phyloP scores from a whole-genome alignment of 805 yeast genomes.

The Candida caryicola region DNA sequence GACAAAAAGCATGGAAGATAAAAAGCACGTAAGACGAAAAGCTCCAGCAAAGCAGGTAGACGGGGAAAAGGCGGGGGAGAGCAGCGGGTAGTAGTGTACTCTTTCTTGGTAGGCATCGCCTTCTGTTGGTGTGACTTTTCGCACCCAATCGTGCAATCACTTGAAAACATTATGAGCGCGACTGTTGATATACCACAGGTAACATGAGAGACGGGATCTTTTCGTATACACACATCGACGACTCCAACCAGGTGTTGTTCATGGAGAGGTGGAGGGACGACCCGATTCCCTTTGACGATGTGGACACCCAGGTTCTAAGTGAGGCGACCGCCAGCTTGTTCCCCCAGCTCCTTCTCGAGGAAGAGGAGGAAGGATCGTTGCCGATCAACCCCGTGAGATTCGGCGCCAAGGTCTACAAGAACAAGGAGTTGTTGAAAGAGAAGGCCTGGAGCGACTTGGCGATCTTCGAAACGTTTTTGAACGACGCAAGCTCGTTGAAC shows the following conservation, averaged over 20 bases:
- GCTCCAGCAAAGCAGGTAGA: too few species aligned
- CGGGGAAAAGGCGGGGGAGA: too few species aligned
- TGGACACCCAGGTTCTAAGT: constrained; percentile 36
- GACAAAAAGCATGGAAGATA: too few species aligned
- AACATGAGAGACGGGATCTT: constrained; percentile 10
- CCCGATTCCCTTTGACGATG: constrained; percentile 39
- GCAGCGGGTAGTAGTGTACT: too few species aligned
- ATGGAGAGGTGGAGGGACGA: constrained; percentile 43
- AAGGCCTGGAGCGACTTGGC: constrained; percentile 36
- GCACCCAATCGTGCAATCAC: too few species aligned
- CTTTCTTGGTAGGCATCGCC: too few species aligned
- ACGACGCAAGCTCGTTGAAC: constrained; percentile 14
- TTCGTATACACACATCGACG: constrained; percentile 35
- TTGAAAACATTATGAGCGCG: too few species aligned
- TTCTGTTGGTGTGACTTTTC: neutral
- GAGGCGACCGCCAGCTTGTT: constrained; percentile 37
- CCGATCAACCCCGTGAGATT: constrained; percentile 34
- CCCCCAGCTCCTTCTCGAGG: constrained; percentile 36
- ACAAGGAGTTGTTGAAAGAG: constrained; percentile 27
- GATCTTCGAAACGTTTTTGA: constrained; percentile 26
- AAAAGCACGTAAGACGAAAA: too few species aligned
- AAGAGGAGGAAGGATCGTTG: constrained; percentile 38
- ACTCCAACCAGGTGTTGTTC: constrained; percentile 38
- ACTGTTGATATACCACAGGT: too few species aligned
- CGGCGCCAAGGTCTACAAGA: constrained; percentile 40